phyloP scores from a whole-genome alignment of 495 filamentous ascomycete genomes.

The Neurospora sp. region DNA sequence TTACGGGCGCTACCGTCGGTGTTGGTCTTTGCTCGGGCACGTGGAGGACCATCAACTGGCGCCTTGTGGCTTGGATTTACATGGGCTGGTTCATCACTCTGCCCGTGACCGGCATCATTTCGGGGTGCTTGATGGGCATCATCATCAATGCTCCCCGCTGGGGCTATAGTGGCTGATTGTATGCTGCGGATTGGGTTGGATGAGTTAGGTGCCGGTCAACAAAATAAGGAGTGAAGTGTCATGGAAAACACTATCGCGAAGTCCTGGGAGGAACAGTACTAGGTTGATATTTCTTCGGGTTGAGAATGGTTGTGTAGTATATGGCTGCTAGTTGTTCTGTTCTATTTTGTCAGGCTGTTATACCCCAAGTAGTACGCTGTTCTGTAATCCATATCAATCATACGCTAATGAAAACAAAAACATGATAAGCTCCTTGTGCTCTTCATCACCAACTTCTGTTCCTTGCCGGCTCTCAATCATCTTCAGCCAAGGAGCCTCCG shows the following conservation, averaged over 20 bases:
- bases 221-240: background rate
- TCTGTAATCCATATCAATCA: background rate
- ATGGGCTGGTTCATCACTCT: constrained; percentile 50
- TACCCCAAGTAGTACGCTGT: background rate
- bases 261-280: background rate
- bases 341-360: background rate
- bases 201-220: background rate
- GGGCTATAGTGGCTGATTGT: background rate
- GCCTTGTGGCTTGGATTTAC: constrained; percentile 47
- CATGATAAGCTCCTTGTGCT: background rate
- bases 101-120: constrained; percentile 44
- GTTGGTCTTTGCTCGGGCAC: constrained; percentile 52
- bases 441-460: background rate
- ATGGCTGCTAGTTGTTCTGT: background rate
- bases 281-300: background rate
- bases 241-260: background rate
- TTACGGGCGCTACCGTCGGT: constrained; percentile 50
- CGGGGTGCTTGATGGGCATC: constrained; percentile 47
- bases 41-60: constrained; percentile 49
- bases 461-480: background rate
- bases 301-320: background rate
- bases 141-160: constrained; percentile 45
- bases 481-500: background rate
- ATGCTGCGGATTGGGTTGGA: background rate
- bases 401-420: background rate